These are phyloP conservation scores for Lipomyces starkeyi DNA, from an alignment of 805 yeast genomes.

Conservation along the genomic window DNA sequence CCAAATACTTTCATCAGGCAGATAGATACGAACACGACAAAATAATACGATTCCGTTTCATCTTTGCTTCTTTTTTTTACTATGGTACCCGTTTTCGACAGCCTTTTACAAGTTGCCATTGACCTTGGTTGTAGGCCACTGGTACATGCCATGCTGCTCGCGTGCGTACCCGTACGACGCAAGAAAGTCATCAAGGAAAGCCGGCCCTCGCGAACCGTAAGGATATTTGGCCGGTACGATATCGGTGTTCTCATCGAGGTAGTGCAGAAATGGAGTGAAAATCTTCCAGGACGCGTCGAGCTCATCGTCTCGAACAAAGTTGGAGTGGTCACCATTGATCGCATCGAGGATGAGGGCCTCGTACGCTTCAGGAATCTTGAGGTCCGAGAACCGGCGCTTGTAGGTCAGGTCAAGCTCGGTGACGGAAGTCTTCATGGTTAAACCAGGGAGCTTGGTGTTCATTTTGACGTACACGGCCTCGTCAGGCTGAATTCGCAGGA, in stretches of 20 bases:
- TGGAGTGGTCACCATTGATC: slow-evolving; percentile 89
- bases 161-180: slow-evolving; percentile 74
- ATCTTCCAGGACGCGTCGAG: slow-evolving; percentile 90
- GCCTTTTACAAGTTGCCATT: slow-evolving; percentile 33
- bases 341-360: slow-evolving; percentile 94
- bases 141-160: slow-evolving; percentile 67
- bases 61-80: not conserved
- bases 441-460: slow-evolving; percentile 93
- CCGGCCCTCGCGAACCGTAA: slow-evolving; percentile 93
- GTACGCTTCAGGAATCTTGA: slow-evolving; percentile 97
- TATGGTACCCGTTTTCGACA: not conserved
- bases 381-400: slow-evolving; percentile 76
- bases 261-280: slow-evolving; percentile 87
- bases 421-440: slow-evolving; percentile 77
- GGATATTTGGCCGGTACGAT: slow-evolving; percentile 74
- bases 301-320: slow-evolving; percentile 97
- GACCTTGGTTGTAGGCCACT: slow-evolving; percentile 69
- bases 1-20: not conserved
- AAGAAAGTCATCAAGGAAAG: slow-evolving; percentile 64
- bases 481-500: slow-evolving; percentile 90
- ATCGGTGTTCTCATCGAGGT: slow-evolving; percentile 72
- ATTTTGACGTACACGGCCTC: slow-evolving; percentile 93
- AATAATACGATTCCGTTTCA: not conserved
- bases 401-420: slow-evolving; percentile 93
- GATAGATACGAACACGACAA: not conserved